Percentiles rank a stretch among this genome's conserved stretches.
Evolutionary conservation across 306 rosid genomes (phyloP).

Genomic region (Lotus japonicus): DNA sequence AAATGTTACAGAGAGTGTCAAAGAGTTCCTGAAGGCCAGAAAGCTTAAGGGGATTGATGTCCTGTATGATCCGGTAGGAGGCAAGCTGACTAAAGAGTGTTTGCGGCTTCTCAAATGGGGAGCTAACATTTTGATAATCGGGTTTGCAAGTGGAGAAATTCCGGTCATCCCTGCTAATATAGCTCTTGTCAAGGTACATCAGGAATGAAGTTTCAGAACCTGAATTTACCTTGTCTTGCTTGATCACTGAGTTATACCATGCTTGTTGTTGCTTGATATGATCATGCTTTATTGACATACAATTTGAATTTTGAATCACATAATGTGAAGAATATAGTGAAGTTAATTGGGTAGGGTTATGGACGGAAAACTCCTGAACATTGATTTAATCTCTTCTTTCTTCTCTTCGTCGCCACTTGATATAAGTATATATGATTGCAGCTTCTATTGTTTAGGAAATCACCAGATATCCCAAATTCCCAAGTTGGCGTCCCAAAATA

Average conservation of each 20-base stretch:
- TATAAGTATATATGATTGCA: not conserved
- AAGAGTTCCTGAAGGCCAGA: constrained; percentile 57
- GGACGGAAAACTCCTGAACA: not conserved
- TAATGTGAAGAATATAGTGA: not conserved
- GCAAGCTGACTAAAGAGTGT: constrained; percentile 69
- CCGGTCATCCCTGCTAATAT: constrained; percentile 91
- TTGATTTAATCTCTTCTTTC: not conserved
- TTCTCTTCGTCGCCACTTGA: not conserved
- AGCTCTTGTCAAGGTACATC: constrained; percentile 84
- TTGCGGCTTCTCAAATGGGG: constrained; percentile 87
- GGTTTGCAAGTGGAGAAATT: constrained; percentile 91
- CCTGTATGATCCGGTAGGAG: constrained; percentile 94
- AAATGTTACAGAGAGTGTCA: constrained; percentile 61
- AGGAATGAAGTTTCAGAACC: not conserved
- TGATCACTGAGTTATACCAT: not conserved
- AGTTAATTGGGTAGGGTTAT: not conserved
- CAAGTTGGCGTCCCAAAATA: not conserved
- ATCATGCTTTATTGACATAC: not conserved
- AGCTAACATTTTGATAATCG: constrained; percentile 78
- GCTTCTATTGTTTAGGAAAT: not conserved
- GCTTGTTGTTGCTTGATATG: constrained; percentile 16
- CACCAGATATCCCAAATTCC: not conserved
- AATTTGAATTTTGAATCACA: not conserved
- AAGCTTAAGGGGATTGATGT: constrained; percentile 88
- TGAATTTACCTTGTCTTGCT: constrained; percentile 5